Conservation (phyloP, 805 yeast species). For the Monosporozyma yasuniensis region DNA sequence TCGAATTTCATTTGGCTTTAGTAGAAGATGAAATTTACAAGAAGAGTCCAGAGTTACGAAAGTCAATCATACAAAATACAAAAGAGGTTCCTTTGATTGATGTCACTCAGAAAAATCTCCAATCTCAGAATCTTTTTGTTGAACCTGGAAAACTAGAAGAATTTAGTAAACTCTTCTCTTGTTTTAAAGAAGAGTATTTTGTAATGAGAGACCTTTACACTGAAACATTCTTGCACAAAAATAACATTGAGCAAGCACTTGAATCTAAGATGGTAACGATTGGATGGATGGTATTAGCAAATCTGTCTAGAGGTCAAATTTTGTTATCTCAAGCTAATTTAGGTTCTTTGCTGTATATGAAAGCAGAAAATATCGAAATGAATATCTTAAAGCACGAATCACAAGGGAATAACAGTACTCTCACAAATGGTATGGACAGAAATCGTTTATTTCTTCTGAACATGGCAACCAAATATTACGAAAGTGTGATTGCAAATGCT, state of each 20-base stretch:
- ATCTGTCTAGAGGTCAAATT: slow-evolving; percentile 48
- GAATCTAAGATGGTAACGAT: slow-evolving; percentile 49
- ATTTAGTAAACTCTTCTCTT: slow-evolving; percentile 46
- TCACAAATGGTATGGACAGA: background rate
- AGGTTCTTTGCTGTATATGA: slow-evolving; percentile 56
- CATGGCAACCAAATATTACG: slow-evolving; percentile 34
- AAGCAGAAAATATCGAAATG: slow-evolving; percentile 49
- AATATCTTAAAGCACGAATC: slow-evolving; percentile 14
- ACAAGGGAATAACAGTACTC: background rate
- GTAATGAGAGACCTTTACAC: slow-evolving; percentile 62
- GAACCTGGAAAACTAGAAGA: background rate
- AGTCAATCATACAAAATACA: slow-evolving; percentile 3
- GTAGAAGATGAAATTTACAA: slow-evolving; percentile 44
- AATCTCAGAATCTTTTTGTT: background rate
- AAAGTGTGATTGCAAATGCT: slow-evolving; percentile 27
- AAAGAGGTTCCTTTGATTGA: slow-evolving; percentile 3
- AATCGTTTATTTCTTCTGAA: slow-evolving; percentile 18
- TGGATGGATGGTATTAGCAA: slow-evolving; percentile 58
- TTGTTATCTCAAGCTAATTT: slow-evolving; percentile 54
- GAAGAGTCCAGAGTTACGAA: slow-evolving; percentile 28
- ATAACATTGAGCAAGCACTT: slow-evolving; percentile 50
- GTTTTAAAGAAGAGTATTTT: slow-evolving; percentile 64
- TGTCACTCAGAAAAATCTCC: background rate
- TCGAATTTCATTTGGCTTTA: slow-evolving; percentile 46
- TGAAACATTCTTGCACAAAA: slow-evolving; percentile 52